A percentile compares a stretch with the other conserved stretches of the same genome.
These are phyloP conservation scores for Microbotryum silenes-acaulis DNA, from an alignment of 1,284 basidiomycete genomes.

Conservation along the genomic window DNA sequence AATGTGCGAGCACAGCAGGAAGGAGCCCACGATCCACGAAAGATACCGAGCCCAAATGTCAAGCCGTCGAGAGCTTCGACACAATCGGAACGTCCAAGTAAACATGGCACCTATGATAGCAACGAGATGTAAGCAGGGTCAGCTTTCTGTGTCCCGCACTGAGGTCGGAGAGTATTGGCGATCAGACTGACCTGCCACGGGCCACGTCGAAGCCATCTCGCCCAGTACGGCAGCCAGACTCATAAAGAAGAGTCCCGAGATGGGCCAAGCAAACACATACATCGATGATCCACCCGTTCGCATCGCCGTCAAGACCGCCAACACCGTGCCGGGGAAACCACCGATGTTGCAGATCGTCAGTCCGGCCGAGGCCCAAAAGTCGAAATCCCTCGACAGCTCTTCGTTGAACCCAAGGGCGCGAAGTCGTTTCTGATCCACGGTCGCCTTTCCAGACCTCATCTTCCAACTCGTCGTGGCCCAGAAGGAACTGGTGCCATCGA, in stretches of 20 bases:
- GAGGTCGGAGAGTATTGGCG: neutral
- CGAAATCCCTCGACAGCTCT: conserved; percentile 24
- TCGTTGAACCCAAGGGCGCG: conserved; percentile 26
- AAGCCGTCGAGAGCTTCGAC: conserved; percentile 22
- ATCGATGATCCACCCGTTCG: conserved; percentile 33
- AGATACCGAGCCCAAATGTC: conserved; percentile 32
- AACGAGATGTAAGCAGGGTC: neutral
- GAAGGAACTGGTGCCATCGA: too few species aligned
- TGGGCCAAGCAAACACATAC: conserved; percentile 35
- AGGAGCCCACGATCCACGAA: conserved; percentile 32
- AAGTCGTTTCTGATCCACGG: conserved; percentile 21
- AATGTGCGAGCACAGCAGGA: conserved; percentile 33
- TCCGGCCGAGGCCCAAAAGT: conserved; percentile 27
- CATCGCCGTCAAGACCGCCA: conserved; percentile 33
- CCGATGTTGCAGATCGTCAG: conserved; percentile 31
- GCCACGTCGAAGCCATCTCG: conserved; percentile 34
- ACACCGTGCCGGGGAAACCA: conserved; percentile 26
- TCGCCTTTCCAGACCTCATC: conserved; percentile 6
- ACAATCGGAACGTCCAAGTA: conserved; percentile 35
- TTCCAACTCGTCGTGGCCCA: conserved; percentile 22
- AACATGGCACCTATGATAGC: conserved; percentile 28
- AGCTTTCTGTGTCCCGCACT: neutral
- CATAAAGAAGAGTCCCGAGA: conserved; percentile 35
- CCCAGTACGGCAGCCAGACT: conserved; percentile 32
- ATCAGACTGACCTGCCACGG: conserved; percentile 32